phyloP scores from a whole-genome alignment of 2,329 filamentous ascomycete species.

The Penicillium thymicola region DNA sequence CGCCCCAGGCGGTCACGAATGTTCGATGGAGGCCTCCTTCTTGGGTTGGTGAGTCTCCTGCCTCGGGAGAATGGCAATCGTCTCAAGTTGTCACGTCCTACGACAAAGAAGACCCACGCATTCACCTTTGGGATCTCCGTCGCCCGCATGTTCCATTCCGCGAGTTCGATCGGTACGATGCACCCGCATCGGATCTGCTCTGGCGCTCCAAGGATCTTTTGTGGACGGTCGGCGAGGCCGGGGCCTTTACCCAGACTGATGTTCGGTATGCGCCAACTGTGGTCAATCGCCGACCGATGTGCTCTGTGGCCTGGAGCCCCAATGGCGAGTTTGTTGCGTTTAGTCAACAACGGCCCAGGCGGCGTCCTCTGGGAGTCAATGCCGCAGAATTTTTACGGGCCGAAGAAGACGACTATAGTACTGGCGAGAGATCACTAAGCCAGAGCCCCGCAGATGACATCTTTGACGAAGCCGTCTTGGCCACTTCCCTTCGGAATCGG shows the following conservation, averaged over 20 bases:
- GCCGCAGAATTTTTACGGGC: slow-evolving; percentile 41
- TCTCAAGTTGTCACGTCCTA: slow-evolving; percentile 63
- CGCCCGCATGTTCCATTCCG: slow-evolving; percentile 61
- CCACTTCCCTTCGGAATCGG: slow-evolving; percentile 47
- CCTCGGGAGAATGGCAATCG: slow-evolving; percentile 55
- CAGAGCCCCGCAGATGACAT: slow-evolving; percentile 57
- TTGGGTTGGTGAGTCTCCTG: slow-evolving; percentile 52
- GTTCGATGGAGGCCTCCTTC: slow-evolving; percentile 62
- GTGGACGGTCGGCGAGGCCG: slow-evolving; percentile 62
- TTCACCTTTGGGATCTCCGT: slow-evolving; percentile 65
- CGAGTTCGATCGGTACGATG: slow-evolving; percentile 56
- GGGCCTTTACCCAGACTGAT: slow-evolving; percentile 61
- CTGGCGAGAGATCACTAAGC: slow-evolving; percentile 48
- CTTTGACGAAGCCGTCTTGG: slow-evolving; percentile 55
- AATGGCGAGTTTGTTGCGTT: slow-evolving; percentile 56
- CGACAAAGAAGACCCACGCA: slow-evolving; percentile 57
- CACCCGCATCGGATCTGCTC: slow-evolving; percentile 57
- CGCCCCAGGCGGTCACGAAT: slow-evolving; percentile 60
- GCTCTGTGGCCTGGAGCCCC: slow-evolving; percentile 57
- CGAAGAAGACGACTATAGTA: slow-evolving; percentile 43
- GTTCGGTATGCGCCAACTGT: slow-evolving; percentile 58
- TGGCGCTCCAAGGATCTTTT: slow-evolving; percentile 63
- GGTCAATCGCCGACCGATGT: slow-evolving; percentile 56
- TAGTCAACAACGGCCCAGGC: slow-evolving; percentile 50
- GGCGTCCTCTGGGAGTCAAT: slow-evolving; percentile 41